A percentile compares a stretch with the other conserved stretches of the same genome.
phyloP scores from a whole-genome alignment of 2,329 filamentous ascomycete species.

The Diaporthe longicolla region DNA sequence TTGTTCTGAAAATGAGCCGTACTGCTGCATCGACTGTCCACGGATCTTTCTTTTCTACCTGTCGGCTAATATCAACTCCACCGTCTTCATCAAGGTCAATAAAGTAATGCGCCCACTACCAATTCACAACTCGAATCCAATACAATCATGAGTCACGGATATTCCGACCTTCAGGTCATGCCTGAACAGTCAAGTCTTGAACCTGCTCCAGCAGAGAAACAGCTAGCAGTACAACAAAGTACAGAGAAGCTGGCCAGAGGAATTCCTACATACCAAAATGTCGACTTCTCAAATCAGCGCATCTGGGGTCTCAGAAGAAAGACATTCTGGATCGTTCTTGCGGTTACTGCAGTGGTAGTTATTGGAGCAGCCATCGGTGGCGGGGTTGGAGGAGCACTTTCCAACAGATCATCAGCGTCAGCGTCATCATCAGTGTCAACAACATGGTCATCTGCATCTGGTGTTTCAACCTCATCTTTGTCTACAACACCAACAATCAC shows the following conservation, averaged over 20 bases:
- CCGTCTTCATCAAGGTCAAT: neutral
- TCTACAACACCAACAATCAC: neutral
- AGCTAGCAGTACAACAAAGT: neutral
- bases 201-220: neutral
- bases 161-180: conserved; percentile 3
- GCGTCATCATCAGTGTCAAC: no score
- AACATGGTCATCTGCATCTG: neutral
- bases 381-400: neutral
- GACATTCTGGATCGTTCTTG: neutral
- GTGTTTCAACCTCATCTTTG: neutral
- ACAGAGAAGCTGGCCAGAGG: neutral
- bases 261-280: neutral
- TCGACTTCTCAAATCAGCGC: neutral
- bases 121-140: neutral
- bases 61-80: neutral
- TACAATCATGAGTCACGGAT: neutral
- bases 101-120: neutral
- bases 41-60: neutral
- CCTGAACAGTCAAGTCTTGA: conserved; percentile 2
- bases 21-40: neutral
- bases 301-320: conserved; percentile 10
- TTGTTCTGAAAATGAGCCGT: neutral
- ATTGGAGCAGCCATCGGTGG: conserved; percentile 11
- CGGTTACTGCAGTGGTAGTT: neutral
- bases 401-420: neutral